Conservation (phyloP, 1,284 basidiomycete species). For the Gymnopus androsaceus region DNA sequence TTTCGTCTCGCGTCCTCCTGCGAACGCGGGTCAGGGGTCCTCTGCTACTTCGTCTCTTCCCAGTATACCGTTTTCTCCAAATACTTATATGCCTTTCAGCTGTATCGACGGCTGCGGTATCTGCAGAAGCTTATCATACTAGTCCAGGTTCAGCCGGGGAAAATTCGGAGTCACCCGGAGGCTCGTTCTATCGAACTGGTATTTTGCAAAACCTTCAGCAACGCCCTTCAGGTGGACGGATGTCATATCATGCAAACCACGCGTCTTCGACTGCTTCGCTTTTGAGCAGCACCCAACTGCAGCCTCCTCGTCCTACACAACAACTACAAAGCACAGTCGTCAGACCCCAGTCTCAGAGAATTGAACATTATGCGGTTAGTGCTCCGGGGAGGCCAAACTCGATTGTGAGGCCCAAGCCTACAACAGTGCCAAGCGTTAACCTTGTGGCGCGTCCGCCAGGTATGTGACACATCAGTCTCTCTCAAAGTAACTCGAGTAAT, state of each 20-base stretch:
- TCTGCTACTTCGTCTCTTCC: neutral
- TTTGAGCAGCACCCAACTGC: neutral
- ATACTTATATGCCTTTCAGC: neutral
- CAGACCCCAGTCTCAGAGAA: neutral
- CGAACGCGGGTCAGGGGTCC: slow-evolving; percentile 1
- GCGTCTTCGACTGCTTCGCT: neutral
- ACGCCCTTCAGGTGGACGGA: neutral
- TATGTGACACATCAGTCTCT: neutral
- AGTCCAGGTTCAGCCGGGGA: neutral
- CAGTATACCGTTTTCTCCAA: neutral
- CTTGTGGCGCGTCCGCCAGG: slow-evolving; percentile 12
- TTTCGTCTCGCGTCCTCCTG: slow-evolving; percentile 15
- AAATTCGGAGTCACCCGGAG: neutral
- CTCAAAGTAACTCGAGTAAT: neutral
- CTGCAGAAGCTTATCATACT: neutral
- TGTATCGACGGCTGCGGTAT: neutral
- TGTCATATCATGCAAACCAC: neutral
- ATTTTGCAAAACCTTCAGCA: neutral
- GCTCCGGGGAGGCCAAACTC: neutral
- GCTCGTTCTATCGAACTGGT: slow-evolving; percentile 4
- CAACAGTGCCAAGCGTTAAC: slow-evolving; percentile 4
- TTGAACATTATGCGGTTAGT: neutral
- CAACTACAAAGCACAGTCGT: neutral
- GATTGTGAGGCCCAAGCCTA: slow-evolving; percentile 4
- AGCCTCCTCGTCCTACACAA: slow-evolving; percentile 5